These are phyloP conservation scores for Aspergillus sp. DNA, from an alignment of 2,329 filamentous ascomycete species.

Conservation along the genomic window DNA sequence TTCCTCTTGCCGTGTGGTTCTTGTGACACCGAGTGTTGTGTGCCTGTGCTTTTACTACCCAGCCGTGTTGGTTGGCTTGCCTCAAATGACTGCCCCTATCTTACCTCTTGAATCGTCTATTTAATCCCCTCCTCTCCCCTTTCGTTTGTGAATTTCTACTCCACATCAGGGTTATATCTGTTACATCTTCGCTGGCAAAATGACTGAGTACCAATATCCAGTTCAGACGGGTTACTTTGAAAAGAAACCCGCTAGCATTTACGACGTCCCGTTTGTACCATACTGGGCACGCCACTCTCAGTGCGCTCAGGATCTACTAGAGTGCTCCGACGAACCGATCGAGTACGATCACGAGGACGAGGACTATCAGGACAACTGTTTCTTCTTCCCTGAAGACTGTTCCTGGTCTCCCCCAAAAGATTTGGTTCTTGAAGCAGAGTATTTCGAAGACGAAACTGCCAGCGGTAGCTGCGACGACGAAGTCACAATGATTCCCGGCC, in stretches of 20 bases:
- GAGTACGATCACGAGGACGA: conserved; percentile 40
- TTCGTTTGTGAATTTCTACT: too few species aligned
- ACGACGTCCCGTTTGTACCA: conserved; percentile 25
- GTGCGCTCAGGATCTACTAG: conserved; percentile 36
- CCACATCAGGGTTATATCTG: too few species aligned
- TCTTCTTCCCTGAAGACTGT: conserved; percentile 42
- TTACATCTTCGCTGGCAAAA: background rate
- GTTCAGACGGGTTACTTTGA: conserved; percentile 10
- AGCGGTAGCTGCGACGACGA: conserved; percentile 11
- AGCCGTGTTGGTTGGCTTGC: too few species aligned
- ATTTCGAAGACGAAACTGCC: conserved; percentile 9
- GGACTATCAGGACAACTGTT: conserved; percentile 38
- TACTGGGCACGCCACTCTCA: conserved; percentile 36
- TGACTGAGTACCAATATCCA: conserved; percentile 19
- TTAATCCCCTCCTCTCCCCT: too few species aligned
- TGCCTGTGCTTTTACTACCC: too few species aligned
- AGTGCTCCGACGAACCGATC: conserved; percentile 35
- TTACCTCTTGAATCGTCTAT: too few species aligned
- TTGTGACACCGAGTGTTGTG: too few species aligned
- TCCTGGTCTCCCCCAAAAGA: conserved; percentile 32
- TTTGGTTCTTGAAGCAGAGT: conserved; percentile 22
- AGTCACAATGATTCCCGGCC: conserved; percentile 36
- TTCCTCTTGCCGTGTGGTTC: too few species aligned
- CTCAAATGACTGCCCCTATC: too few species aligned
- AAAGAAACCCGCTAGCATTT: conserved; percentile 6